phyloP scores from a whole-genome alignment of 257 asterid genomes.

The Leonotis leonurus region DNA sequence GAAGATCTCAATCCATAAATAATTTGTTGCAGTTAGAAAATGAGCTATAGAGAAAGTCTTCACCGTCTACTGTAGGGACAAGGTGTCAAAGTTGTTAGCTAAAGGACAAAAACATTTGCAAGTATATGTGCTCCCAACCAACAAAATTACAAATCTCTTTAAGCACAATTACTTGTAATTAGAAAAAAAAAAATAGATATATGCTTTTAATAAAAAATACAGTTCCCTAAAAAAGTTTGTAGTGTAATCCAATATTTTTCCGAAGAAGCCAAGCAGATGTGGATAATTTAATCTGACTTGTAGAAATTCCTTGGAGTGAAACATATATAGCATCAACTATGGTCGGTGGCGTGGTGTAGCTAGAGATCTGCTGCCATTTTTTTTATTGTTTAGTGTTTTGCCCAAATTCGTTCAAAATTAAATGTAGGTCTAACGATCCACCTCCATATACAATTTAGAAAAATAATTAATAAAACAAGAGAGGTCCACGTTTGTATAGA shows the following conservation, averaged over 20 bases:
- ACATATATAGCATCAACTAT: neutral
- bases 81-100: slow-evolving; percentile 5
- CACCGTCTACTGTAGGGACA: slow-evolving; percentile 20
- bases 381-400: neutral
- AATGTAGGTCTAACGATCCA: neutral
- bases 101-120: neutral
- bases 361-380: neutral
- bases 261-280: neutral
- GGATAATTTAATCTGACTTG: too few species aligned
- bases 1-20: neutral
- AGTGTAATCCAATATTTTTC: neutral
- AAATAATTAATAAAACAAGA: neutral
- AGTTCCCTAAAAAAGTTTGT: neutral
- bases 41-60: neutral
- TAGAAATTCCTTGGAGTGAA: too few species aligned
- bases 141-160: neutral
- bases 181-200: neutral
- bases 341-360: neutral
- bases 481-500: neutral
- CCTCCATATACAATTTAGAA: neutral
- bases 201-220: neutral
- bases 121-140: neutral
- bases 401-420: neutral
- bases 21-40: neutral
- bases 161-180: neutral